Conservation (phyloP, 768 basidiomycete species). For the Tephrocybe sp. region DNA sequence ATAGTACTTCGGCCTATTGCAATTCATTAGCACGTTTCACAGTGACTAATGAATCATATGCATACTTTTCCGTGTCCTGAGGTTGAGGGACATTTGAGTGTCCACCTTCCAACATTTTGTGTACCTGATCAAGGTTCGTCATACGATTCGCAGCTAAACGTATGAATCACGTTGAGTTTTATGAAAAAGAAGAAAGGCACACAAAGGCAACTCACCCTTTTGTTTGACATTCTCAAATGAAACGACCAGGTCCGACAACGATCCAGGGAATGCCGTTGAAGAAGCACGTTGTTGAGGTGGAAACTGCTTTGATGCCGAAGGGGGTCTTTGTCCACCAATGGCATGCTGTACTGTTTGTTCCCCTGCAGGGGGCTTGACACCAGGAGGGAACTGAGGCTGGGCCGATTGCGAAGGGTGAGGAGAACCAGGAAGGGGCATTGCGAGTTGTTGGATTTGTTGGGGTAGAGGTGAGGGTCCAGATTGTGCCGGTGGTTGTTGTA, state of each 20-base stretch:
- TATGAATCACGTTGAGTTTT: conserved; percentile 7
- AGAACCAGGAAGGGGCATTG: conserved; percentile 24
- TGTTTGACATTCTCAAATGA: conserved; percentile 97
- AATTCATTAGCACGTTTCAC: conserved; percentile 11
- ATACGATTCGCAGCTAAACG: conserved; percentile 71
- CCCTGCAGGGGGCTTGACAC: conserved; percentile 55
- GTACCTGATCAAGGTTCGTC: conserved; percentile 85
- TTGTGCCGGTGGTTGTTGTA: conserved; percentile 28
- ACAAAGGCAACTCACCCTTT: conserved; percentile 61
- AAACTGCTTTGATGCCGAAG: conserved; percentile 51
- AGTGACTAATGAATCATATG: conserved; percentile 1
- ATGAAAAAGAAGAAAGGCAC: not conserved
- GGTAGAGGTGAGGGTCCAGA: conserved; percentile 40
- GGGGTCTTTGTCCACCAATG: conserved; percentile 49
- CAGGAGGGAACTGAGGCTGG: conserved; percentile 68
- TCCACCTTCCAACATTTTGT: conserved; percentile 92
- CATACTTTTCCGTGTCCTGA: conserved; percentile 92
- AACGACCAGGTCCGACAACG: conserved; percentile 87
- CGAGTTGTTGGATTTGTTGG: conserved; percentile 40
- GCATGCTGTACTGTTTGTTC: conserved; percentile 42
- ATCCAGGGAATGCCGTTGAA: conserved; percentile 75
- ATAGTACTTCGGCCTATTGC: conserved; percentile 91
- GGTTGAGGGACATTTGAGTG: conserved; percentile 88
- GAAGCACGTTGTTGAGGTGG: conserved; percentile 39
- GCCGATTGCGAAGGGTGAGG: conserved; percentile 46